Evolutionary conservation across 352 stramenopile species (phyloP).

Genomic region (Heterotrichella gracilis): DNA sequence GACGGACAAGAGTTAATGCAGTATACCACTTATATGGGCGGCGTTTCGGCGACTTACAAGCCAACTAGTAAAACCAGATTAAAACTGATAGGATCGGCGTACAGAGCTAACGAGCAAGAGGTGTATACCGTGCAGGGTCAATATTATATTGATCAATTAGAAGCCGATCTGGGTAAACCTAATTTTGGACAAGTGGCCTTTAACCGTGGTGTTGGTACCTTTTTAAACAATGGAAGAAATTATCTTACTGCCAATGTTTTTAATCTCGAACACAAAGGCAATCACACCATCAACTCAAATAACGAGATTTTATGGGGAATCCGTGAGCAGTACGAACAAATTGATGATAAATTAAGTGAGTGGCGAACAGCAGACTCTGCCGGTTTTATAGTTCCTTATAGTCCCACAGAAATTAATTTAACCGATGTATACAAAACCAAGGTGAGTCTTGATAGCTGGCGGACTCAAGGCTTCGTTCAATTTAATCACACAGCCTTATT

Average conservation of each 20-base stretch:
- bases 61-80: not conserved
- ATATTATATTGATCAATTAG: conserved; percentile 9
- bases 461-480: not conserved
- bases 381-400: not conserved
- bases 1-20: not conserved
- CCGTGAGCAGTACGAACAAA: not conserved
- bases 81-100: not conserved
- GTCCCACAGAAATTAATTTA: not conserved
- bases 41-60: not conserved
- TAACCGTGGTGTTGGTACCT: not conserved
- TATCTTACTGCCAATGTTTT: not conserved
- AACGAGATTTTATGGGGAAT: not conserved
- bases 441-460: not conserved
- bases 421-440: not conserved
- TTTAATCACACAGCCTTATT: not conserved
- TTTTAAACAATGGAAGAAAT: not conserved
- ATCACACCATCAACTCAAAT: not conserved
- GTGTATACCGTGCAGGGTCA: not conserved
- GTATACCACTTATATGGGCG: not conserved
- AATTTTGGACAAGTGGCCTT: not conserved
- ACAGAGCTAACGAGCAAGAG: not conserved
- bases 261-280: not conserved
- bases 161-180: not conserved
- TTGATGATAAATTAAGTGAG: not conserved
- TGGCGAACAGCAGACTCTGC: not conserved